Evolutionary conservation across 1,284 basidiomycete genomes (phyloP).

Genomic region (Cryptococcus jaspeensis): DNA sequence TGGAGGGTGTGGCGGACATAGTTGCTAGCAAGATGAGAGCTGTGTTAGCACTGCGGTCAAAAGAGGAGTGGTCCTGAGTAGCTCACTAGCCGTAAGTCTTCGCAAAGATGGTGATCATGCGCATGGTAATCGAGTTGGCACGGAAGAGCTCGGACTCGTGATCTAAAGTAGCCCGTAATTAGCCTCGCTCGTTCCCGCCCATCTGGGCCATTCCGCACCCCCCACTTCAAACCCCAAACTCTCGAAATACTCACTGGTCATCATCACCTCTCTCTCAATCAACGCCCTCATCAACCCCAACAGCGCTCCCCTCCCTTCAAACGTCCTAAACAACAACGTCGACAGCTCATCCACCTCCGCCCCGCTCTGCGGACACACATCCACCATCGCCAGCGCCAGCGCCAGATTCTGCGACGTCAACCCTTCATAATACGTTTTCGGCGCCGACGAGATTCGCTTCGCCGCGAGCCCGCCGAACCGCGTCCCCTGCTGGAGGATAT

Average conservation of each 20-base stretch:
- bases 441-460: conserved; percentile 22
- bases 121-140: conserved; percentile 78
- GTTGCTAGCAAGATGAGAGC: conserved; percentile 49
- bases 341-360: conserved; percentile 76
- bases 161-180: conserved; percentile 53
- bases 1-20: conserved; percentile 75
- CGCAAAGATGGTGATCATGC: conserved; percentile 80
- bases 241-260: conserved; percentile 59
- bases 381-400: conserved; percentile 78
- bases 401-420: conserved; percentile 43
- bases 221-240: too few species aligned
- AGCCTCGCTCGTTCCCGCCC: background rate
- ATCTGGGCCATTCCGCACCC: background rate
- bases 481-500: conserved; percentile 76
- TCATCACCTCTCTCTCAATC: conserved; percentile 77
- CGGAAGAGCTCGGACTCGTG: conserved; percentile 78
- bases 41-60: too few species aligned
- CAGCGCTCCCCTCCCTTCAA: conserved; percentile 69
- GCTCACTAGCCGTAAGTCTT: conserved; percentile 72
- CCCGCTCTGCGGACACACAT: conserved; percentile 65
- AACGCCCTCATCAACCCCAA: conserved; percentile 74
- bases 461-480: conserved; percentile 35
- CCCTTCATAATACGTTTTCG: conserved; percentile 33
- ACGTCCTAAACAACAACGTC: conserved; percentile 77
- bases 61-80: background rate